Evolutionary conservation across 2,329 filamentous ascomycete species (phyloP), one percentile per base, ranked within the genome.

Genomic region (Penicillium digitatum): DNA sequence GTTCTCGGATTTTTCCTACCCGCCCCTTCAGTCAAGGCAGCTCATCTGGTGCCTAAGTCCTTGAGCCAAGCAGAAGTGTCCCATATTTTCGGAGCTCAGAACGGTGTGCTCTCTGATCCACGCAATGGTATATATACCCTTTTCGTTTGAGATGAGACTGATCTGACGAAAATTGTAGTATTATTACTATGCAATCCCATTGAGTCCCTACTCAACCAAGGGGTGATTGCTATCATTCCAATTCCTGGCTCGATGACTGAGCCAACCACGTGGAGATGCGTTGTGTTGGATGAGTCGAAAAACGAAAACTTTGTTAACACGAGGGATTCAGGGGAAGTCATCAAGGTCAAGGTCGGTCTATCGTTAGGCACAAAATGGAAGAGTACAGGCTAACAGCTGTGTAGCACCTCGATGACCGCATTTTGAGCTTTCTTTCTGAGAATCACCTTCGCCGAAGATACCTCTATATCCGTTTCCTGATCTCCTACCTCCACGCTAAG

Each of bases 381-480:
- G 45, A 38, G 45, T 37, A 37, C 12, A 48, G 31, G 32, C 24
- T 34, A 48, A 53, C 16, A 24, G 12, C 34, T 40, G 31, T 42
- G 14, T 47, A 63, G 62, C 58, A 63, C 27, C 38, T 66, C 6
- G 48, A 65, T 45, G 47, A 52, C 12, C 56, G 50, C 29, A 44
- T 52, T 18, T 43, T 65, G 14, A 48, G 18, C 7, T 64, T 65
- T 39, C 39, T 55, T 11, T 55, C 47, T 12, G 44, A 59, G 2
- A 59, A 60, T n/a, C 51, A 59, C 5, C 63, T 63, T 27, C 50
- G 58, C 9, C 48, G 51, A 5, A 34, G 60, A 27, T 65, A 61
- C 34, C 60, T 66, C 7, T 64, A 62, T 46, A 64, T 65, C 44
- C 43, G 62, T 10, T 66, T 59, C 42, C 32, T 66, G 0, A 59